Base-by-base conservation (phyloP, 2,329 filamentous ascomycete genomes). In the Claviceps lovelessii region DNA sequence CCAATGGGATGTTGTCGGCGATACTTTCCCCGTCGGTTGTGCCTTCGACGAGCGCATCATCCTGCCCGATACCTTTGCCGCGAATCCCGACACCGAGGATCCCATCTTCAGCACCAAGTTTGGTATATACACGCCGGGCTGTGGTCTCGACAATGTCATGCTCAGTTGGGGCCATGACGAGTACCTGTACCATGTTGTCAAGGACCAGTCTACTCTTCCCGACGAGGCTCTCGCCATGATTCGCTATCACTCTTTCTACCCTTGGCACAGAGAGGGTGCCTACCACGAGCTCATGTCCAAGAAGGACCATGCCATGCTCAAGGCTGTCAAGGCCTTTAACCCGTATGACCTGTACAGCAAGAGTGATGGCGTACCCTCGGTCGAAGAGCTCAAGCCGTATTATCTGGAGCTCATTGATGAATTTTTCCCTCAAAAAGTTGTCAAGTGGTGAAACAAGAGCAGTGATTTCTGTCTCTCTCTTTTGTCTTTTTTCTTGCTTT, bases 281-380 rank as follows among this genome's bases (percentile, higher is more conserved):
- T 95, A 95, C 72, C 70, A 71, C 57, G 81, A 88, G 70, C 79
- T 95, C 68, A 95, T 95, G 89, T 79, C 85, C 67, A 82, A 85
- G 57, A 85, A 90, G 66, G 90, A 95, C 63, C 72, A 84, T 68
- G 77, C 78, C 63, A 90, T 94, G 84, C 73, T 94, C 62, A 80
- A 81, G 65, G 88, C 88, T 9, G 89, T 94, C 51, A 79, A 81
- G 68, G 88, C 86, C 0, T 95, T 95, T 71, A 95, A 95, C 68
- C 88, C 89, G 0, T 95, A 95, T 63, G 90, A 95, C 66, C 67
- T 95, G 53, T 95, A 95, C 74, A 91, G 86, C 74, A 95, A 95
- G 82, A 90, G 84, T 62, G 89, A 95, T 63, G 86, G 81, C 29
- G 76, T 89, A 28, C 89, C 88, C 1, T 83, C 80, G 55, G 79